These are phyloP conservation scores for Astrothelium subdiscretum DNA, from an alignment of 495 filamentous ascomycete species.

Conservation along the genomic window DNA sequence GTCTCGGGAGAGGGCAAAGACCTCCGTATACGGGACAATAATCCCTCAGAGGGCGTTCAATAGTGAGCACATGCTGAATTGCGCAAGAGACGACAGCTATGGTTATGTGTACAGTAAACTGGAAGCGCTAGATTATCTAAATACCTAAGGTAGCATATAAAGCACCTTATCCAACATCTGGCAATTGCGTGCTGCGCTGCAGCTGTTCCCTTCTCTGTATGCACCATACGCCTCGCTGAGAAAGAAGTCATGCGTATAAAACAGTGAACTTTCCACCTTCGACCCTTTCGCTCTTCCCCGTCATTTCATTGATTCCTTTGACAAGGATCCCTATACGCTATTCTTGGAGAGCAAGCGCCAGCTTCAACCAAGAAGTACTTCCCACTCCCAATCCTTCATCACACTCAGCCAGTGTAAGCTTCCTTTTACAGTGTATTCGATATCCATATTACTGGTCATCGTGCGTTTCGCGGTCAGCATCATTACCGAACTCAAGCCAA, in stretches of 20 bases:
- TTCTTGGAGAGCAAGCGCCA: neutral
- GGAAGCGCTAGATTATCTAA: too few species aligned
- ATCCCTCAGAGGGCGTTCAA: neutral
- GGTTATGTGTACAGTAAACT: neutral
- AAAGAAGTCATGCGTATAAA: neutral
- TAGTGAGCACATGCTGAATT: neutral
- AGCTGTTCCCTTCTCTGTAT: neutral
- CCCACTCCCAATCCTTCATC: constrained; percentile 72
- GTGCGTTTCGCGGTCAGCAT: neutral
- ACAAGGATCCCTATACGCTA: neutral
- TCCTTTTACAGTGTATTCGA: constrained; percentile 55
- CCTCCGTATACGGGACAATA: neutral
- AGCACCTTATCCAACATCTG: too few species aligned
- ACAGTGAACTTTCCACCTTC: too few species aligned
- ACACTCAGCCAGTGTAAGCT: constrained; percentile 65
- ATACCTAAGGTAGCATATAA: too few species aligned
- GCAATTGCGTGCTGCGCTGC: too few species aligned
- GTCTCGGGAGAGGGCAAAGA: neutral
- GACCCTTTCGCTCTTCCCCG: neutral
- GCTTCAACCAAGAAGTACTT: constrained; percentile 28
- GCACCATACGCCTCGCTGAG: neutral
- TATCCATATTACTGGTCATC: constrained; percentile 40
- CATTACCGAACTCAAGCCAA: neutral
- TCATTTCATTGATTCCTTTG: neutral
- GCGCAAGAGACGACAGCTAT: neutral